phyloP scores from a whole-genome alignment of 352 stramenopile species.

The Pythium volutum region DNA sequence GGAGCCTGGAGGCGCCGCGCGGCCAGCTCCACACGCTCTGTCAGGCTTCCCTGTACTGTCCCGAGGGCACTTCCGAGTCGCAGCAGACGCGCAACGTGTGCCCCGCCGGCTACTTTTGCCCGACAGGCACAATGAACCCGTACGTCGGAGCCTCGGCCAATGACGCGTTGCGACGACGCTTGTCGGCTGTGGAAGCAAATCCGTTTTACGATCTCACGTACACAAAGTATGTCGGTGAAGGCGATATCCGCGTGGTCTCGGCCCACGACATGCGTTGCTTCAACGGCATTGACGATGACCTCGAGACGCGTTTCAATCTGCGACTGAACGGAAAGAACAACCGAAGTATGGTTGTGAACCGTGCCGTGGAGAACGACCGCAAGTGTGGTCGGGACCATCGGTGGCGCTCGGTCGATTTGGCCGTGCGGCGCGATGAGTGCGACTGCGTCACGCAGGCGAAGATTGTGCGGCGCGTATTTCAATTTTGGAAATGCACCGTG shows the following conservation, averaged over 20 bases:
- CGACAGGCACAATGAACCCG: slow-evolving; percentile 90
- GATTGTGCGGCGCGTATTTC: slow-evolving; percentile 86
- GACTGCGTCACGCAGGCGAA: slow-evolving; percentile 89
- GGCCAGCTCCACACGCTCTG: slow-evolving; percentile 90
- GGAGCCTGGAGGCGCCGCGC: slow-evolving; percentile 81
- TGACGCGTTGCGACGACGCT: slow-evolving; percentile 81
- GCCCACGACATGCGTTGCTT: slow-evolving; percentile 92
- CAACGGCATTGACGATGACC: slow-evolving; percentile 80
- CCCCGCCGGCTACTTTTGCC: slow-evolving; percentile 93
- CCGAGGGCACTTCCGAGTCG: slow-evolving; percentile 79
- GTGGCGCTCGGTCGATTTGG: slow-evolving; percentile 86
- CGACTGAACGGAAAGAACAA: slow-evolving; percentile 2
- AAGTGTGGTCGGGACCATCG: slow-evolving; percentile 93
- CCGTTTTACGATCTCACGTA: slow-evolving; percentile 70
- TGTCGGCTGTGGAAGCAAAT: slow-evolving; percentile 62
- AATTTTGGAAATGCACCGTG: slow-evolving; percentile 93
- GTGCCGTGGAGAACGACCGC: slow-evolving; percentile 67
- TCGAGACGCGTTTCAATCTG: slow-evolving; percentile 53
- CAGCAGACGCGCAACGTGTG: slow-evolving; percentile 81
- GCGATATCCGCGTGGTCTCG: slow-evolving; percentile 84
- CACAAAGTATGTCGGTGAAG: slow-evolving; percentile 90
- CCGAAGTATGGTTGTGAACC: slow-evolving; percentile 43
- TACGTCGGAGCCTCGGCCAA: slow-evolving; percentile 86
- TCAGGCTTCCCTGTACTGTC: slow-evolving; percentile 87
- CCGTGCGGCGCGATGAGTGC: slow-evolving; percentile 89